These are phyloP conservation scores for Bipolaris oryzae DNA, from an alignment of 2,329 filamentous ascomycete species.

Conservation along the genomic window DNA sequence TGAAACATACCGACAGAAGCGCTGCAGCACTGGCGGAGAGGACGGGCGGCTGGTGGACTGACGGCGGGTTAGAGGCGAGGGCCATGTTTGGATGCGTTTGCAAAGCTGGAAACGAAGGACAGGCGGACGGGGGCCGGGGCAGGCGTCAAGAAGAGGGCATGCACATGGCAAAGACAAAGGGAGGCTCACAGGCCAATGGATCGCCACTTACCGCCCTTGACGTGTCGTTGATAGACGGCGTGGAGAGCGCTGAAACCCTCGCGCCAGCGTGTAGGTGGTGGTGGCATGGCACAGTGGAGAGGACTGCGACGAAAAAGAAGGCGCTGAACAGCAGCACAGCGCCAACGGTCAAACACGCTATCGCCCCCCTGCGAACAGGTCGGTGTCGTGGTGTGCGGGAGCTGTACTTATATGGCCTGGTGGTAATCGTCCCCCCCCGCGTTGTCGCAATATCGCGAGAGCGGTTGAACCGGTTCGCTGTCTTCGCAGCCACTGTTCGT, in stretches of 20 bases:
- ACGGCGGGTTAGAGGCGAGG: conserved; percentile 39
- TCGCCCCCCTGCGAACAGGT: neutral
- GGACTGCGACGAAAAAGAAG: conserved; percentile 19
- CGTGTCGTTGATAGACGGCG: conserved; percentile 38
- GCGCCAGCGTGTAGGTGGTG: conserved; percentile 42
- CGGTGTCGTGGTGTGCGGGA: neutral
- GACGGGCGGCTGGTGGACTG: conserved; percentile 46
- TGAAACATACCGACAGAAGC: conserved; percentile 49
- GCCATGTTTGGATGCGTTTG: conserved; percentile 14
- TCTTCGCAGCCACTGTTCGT: neutral
- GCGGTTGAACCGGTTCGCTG: neutral
- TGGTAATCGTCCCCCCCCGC: conserved; percentile 4
- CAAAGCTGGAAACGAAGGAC: conserved; percentile 22
- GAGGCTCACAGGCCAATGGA: conserved; percentile 41
- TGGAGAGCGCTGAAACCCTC: conserved; percentile 40
- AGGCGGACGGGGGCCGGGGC: conserved; percentile 2
- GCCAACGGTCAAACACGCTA: conserved; percentile 15
- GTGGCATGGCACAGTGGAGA: conserved; percentile 29
- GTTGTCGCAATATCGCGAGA: neutral
- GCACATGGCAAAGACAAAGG: conserved; percentile 15
- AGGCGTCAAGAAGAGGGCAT: conserved; percentile 28
- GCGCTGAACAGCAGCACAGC: conserved; percentile 10
- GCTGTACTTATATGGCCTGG: conserved; percentile 15
- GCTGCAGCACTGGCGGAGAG: conserved; percentile 45
- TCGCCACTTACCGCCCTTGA: conserved; percentile 47